phyloP scores from a whole-genome alignment of 805 yeast species.

The Tetrapisispora iriomotensis region DNA sequence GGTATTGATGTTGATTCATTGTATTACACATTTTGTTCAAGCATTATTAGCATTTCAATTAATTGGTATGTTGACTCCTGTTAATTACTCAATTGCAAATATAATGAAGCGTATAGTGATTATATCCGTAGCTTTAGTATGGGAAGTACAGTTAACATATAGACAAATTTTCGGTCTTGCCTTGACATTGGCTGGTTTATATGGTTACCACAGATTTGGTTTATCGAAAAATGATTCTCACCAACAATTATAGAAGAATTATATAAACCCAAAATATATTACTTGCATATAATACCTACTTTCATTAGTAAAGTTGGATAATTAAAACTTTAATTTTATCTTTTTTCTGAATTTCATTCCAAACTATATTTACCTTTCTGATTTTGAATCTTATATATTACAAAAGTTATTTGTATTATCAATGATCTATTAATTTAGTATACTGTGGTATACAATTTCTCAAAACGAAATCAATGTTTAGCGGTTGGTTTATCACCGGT shows the following conservation, averaged over 20 bases:
- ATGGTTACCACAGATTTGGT: constrained; percentile 68
- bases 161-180: constrained; percentile 43
- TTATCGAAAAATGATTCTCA: constrained; percentile 12
- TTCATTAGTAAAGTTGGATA: no score
- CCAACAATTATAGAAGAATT: not conserved
- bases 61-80: constrained; percentile 62
- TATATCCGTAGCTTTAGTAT: constrained; percentile 52
- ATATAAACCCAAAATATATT: no score
- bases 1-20: constrained; percentile 45
- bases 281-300: no score
- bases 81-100: constrained; percentile 71
- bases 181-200: constrained; percentile 51
- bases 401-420: no score
- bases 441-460: not conserved
- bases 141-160: constrained; percentile 43
- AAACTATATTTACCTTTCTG: no score
- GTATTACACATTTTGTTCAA: constrained; percentile 60
- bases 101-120: constrained; percentile 66
- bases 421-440: not conserved
- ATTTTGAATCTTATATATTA: no score
- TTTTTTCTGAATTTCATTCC: no score
- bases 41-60: constrained; percentile 68
- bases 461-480: not conserved
- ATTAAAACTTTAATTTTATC: no score
- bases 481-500: constrained; percentile 38